Evolutionary conservation across 352 stramenopile genomes (phyloP).

Genomic region (Phytophthora litchii): DNA sequence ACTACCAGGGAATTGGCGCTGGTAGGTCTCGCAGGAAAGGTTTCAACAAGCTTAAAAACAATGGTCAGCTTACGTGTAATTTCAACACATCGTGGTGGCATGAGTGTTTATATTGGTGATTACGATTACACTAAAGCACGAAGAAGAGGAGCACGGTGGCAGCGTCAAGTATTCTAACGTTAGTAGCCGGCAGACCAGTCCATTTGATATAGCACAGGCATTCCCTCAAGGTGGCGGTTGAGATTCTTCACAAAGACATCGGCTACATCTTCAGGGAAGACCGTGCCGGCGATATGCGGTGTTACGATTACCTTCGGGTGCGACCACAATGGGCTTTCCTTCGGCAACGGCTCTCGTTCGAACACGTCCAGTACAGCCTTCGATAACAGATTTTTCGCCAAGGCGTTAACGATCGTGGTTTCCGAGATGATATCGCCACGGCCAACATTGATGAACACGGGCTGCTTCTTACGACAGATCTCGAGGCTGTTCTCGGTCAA

Average conservation of each 20-base stretch:
- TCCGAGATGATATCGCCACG: constrained; percentile 84
- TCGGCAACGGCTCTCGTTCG: constrained; percentile 51
- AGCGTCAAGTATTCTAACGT: background rate
- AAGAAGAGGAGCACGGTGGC: background rate
- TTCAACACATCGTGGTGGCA: no score
- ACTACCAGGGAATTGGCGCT: no score
- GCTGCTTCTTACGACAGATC: constrained; percentile 51
- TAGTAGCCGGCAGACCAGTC: constrained; percentile 64
- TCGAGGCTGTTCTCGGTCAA: constrained; percentile 57
- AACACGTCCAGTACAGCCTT: constrained; percentile 66
- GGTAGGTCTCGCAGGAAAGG: background rate
- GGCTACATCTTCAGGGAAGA: constrained; percentile 77
- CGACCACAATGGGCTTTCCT: constrained; percentile 64
- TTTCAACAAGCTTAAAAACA: background rate
- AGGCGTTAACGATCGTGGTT: constrained; percentile 57
- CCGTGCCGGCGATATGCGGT: constrained; percentile 81
- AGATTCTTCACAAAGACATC: constrained; percentile 72
- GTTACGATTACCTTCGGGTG: constrained; percentile 75
- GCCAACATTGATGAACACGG: constrained; percentile 89
- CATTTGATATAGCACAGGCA: constrained; percentile 48
- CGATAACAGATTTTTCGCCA: constrained; percentile 69
- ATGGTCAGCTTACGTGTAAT: no score
- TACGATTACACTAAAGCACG: background rate
- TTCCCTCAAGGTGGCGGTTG: constrained; percentile 38
- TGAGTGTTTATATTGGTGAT: background rate